Conservation (phyloP, 495 filamentous ascomycete genomes). For the Xylaria castorea region DNA sequence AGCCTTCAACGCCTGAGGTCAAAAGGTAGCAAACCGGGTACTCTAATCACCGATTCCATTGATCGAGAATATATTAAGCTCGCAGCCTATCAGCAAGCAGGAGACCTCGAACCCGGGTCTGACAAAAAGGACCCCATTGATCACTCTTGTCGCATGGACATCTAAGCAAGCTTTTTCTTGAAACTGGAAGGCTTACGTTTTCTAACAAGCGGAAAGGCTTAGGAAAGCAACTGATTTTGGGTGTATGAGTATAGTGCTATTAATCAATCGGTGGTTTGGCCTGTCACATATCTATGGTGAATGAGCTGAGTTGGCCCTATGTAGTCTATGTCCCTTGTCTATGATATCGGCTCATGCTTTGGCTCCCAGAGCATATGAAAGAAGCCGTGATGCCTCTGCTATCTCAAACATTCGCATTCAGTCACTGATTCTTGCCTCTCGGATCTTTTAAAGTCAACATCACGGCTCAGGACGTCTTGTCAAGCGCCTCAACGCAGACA, state of each 20-base stretch:
- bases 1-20: background rate
- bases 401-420: too few relatives aligned
- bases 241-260: background rate
- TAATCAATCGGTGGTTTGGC: background rate
- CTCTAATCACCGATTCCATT: background rate
- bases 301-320: too few relatives aligned
- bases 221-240: background rate
- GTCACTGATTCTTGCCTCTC: too few relatives aligned
- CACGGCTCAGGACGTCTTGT: too few relatives aligned
- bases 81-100: background rate
- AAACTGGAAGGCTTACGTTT: background rate
- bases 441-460: too few relatives aligned
- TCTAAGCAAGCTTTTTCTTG: background rate
- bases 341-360: too few relatives aligned
- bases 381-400: too few relatives aligned
- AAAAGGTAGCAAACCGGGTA: background rate
- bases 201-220: background rate
- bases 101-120: background rate
- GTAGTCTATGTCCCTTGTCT: too few relatives aligned
- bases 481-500: too few relatives aligned
- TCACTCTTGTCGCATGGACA: background rate
- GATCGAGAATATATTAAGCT: background rate
- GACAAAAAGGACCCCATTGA: background rate
- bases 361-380: too few relatives aligned
- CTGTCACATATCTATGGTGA: too few relatives aligned